A percentile compares a stretch with the other conserved stretches of the same genome.
These are phyloP conservation scores for Fusarium anthophilum DNA, from an alignment of 2,329 filamentous ascomycete species.

Conservation along the genomic window DNA sequence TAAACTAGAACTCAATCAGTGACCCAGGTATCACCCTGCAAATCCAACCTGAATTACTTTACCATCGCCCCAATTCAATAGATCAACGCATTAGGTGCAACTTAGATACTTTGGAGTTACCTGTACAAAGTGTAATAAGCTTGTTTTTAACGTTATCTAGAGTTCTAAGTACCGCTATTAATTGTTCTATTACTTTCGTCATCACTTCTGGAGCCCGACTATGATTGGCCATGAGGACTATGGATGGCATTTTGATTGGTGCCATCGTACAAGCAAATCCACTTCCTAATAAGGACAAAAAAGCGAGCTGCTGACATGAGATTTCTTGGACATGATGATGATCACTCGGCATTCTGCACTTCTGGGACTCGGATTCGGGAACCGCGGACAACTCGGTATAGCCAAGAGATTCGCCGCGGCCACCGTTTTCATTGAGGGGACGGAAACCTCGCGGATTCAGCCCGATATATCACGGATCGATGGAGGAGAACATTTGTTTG, in stretches of 20 bases:
- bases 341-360: not conserved
- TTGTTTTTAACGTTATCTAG: not conserved
- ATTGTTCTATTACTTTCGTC: too few species aligned
- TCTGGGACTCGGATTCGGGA: not conserved
- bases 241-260: too few species aligned
- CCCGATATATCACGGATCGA: not conserved
- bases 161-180: too few species aligned
- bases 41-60: too few species aligned
- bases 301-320: not conserved
- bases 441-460: not conserved
- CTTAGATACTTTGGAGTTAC: too few species aligned
- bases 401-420: not conserved
- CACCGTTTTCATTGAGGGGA: not conserved
- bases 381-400: not conserved
- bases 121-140: too few species aligned
- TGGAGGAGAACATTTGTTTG: not conserved
- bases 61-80: too few species aligned
- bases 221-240: too few species aligned
- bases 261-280: rapidly evolving
- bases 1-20: too few species aligned
- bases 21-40: too few species aligned
- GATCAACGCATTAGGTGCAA: too few species aligned
- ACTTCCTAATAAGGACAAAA: not conserved
- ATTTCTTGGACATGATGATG: not conserved
- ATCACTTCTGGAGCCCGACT: too few species aligned